Percentiles rank a stretch among this genome's conserved stretches.
Evolutionary conservation across 78 protist genomes (phyloP).

Genomic region (slime mould (Dictyostelium discoideum)): DNA sequence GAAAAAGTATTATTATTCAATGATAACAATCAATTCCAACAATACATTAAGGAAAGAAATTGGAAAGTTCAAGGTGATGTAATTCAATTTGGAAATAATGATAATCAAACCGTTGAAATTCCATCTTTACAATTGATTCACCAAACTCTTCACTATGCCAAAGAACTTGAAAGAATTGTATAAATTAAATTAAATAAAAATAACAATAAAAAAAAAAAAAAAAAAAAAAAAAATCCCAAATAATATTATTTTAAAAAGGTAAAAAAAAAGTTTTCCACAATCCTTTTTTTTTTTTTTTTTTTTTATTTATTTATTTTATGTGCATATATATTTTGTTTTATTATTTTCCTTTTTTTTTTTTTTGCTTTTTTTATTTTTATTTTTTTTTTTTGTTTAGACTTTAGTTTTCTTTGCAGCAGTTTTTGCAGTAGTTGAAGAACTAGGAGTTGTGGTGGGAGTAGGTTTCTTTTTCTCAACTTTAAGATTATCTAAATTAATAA

Average conservation of each 20-base stretch:
- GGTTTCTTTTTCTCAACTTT: conserved; percentile 38
- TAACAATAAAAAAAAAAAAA: background rate
- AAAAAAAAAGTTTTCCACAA: background rate
- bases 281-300: background rate
- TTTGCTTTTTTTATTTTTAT: too few relatives aligned
- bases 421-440: background rate
- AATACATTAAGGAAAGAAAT: conserved; percentile 22
- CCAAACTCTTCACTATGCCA: conserved; percentile 78
- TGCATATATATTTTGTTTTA: too few relatives aligned
- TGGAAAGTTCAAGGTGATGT: conserved; percentile 68
- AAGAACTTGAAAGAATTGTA: conserved; percentile 84
- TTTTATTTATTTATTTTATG: background rate
- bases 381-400: background rate
- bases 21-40: conserved; percentile 25
- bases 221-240: background rate
- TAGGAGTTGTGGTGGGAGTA: background rate
- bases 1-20: conserved; percentile 42
- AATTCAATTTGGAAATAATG: conserved; percentile 10
- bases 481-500: conserved; percentile 29
- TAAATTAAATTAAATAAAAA: conserved; percentile 8
- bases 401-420: background rate
- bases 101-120: background rate
- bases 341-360: background rate
- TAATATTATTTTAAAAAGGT: too few relatives aligned
- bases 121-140: conserved; percentile 73